Evolutionary conservation across 768 basidiomycete species (phyloP).

Genomic region (Mycena floridula): DNA sequence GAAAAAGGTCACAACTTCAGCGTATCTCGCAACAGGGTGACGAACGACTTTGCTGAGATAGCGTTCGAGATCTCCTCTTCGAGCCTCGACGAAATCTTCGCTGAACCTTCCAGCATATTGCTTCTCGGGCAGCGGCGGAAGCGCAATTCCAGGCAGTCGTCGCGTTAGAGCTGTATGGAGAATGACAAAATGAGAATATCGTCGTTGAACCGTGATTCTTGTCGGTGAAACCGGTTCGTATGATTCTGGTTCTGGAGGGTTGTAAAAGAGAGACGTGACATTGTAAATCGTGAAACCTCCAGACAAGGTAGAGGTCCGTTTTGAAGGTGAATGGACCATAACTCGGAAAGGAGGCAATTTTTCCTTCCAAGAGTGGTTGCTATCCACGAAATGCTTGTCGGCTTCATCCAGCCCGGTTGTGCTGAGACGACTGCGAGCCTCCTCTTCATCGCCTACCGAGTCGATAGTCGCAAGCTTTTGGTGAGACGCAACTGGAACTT

Average conservation of each 20-base stretch:
- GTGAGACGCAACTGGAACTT: conserved; percentile 8
- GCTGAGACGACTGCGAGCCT: conserved; percentile 28
- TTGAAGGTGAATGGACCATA: conserved; percentile 77
- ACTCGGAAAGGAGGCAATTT: conserved; percentile 71
- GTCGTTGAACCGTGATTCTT: conserved; percentile 69
- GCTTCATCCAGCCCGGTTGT: conserved; percentile 46
- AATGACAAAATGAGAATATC: conserved; percentile 81
- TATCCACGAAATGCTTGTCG: conserved; percentile 66
- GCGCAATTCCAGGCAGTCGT: conserved; percentile 66
- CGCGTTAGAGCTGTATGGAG: conserved; percentile 66
- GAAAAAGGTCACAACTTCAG: conserved; percentile 77
- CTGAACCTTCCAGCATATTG: conserved; percentile 79
- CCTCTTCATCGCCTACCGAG: conserved; percentile 21
- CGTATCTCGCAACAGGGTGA: conserved; percentile 73
- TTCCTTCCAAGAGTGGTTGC: conserved; percentile 65
- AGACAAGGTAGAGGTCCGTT: conserved; percentile 57
- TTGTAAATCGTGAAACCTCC: conserved; percentile 72
- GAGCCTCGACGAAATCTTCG: conserved; percentile 75
- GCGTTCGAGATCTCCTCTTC: conserved; percentile 74
- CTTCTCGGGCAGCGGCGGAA: conserved; percentile 83
- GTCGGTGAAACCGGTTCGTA: conserved; percentile 29
- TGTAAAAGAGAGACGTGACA: conserved; percentile 67
- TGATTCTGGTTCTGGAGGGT: conserved; percentile 15
- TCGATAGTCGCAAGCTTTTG: conserved; percentile 11
- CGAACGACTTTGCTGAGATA: conserved; percentile 66